Evolutionary conservation across 495 filamentous ascomycete species (phyloP), one percentile per base, ranked within the genome.

Genomic region (Thermothielavioides terrestris): DNA sequence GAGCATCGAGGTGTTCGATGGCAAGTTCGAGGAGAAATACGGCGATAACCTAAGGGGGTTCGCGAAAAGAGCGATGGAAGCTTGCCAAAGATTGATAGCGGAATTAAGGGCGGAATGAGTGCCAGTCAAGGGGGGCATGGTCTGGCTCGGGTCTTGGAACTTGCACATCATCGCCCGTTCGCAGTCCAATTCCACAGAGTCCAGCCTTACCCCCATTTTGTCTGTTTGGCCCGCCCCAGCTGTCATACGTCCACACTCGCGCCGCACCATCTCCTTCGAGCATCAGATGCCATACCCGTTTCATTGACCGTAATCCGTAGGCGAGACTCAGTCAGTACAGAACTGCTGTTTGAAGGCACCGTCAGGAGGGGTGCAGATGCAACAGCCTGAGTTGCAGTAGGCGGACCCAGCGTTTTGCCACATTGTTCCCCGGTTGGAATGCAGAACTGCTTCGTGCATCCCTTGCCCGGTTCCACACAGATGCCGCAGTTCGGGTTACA

Each of bases 1-100:
- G 37, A 83, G 79, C 2, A 77, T 86, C 50, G 86, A 91, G 68
- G 78, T 88, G 7, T 90, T 90, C 69, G 84, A 91, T 69, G 70
- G 75, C 17, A 75, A 76, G 39, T 78, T 75, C 30, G 75, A 73
- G 58, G 69, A 79, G 26, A 78, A 81, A 54, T 68, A 63, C 28
- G 70, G 51, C 12, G 44, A 63, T 4, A 74, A 86, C 36, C 64
- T 88, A 67, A 59, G 62, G 1, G 59, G 61, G 14, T 87, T 75
- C 67, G 79, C 80, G 18, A 68, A 76, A 62, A 73, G 73, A 50
- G 82, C 81, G 1, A 84, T 77, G 75, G 67, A 70, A 20, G 76
- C 66, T 52, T 72, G 79, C 52, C 64, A 73, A 57, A 75, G 58
- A 61, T 54, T 88, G 31, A 47, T 84, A 8, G 17, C 17, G 1